phyloP scores from a whole-genome alignment of 2,329 filamentous ascomycete genomes.

The Curvularia sp. region DNA sequence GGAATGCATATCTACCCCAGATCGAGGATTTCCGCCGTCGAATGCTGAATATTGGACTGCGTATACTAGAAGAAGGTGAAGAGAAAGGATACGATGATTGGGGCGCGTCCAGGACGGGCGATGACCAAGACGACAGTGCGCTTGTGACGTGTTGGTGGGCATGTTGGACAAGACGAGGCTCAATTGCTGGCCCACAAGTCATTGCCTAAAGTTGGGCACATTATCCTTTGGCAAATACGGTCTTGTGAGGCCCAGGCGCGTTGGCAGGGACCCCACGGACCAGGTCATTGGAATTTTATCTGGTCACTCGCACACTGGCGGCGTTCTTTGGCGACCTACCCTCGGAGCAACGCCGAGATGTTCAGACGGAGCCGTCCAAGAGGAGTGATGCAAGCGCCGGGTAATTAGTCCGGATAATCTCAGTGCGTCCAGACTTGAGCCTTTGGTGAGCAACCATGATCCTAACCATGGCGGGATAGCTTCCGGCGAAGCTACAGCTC shows the following conservation, averaged over 20 bases:
- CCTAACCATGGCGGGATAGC: constrained; percentile 37
- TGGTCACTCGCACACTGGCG: constrained; percentile 26
- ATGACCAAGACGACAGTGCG: constrained; percentile 55
- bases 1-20: constrained; percentile 73
- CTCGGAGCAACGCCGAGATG: constrained; percentile 31
- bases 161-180: constrained; percentile 58
- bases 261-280: constrained; percentile 14
- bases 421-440: constrained; percentile 28
- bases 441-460: constrained; percentile 31
- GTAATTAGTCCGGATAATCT: constrained; percentile 47
- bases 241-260: neutral
- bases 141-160: constrained; percentile 74
- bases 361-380: constrained; percentile 24
- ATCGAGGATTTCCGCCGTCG: constrained; percentile 66
- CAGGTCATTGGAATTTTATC: constrained; percentile 5
- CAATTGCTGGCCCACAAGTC: constrained; percentile 19
- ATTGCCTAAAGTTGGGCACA: constrained; percentile 19
- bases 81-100: constrained; percentile 77
- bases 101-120: constrained; percentile 57
- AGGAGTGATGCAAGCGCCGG: constrained; percentile 37
- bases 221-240: constrained; percentile 12
- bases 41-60: constrained; percentile 64
- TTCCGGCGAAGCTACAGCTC: constrained; percentile 35
- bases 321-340: constrained; percentile 26
- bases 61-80: constrained; percentile 65